Evolutionary conservation across 78 protist species (phyloP).

Genomic region (Emiliania huxleyi): DNA sequence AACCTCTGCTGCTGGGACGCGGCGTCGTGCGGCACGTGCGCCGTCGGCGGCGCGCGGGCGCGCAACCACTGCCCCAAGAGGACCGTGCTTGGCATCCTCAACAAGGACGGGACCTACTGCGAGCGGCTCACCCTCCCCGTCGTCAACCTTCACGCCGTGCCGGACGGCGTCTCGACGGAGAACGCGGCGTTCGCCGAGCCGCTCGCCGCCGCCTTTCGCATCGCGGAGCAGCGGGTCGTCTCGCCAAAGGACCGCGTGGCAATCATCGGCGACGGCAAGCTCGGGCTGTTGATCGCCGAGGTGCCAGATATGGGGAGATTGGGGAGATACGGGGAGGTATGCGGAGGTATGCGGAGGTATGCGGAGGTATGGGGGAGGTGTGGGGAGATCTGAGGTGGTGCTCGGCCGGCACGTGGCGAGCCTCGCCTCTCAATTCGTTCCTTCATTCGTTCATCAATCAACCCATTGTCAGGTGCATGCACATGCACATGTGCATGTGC

Average conservation of each 20-base stretch:
- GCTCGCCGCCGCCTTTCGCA: neutral
- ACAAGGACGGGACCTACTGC: neutral
- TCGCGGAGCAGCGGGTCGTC: neutral
- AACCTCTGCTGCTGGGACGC: neutral
- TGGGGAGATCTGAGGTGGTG: too few species aligned
- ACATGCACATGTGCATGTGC: too few species aligned
- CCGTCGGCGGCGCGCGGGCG: neutral
- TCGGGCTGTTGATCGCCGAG: neutral
- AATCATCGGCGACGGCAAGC: neutral
- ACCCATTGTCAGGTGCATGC: too few species aligned
- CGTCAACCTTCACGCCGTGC: neutral
- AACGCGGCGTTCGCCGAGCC: constrained; percentile 2
- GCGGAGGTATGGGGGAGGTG: too few species aligned
- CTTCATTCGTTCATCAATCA: too few species aligned
- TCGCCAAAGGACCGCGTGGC: neutral
- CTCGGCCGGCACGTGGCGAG: too few species aligned
- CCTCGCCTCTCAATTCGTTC: too few species aligned
- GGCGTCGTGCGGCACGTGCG: neutral
- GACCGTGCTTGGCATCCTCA: neutral
- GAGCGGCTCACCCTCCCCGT: neutral
- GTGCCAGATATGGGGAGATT: too few species aligned
- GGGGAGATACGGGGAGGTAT: too few species aligned
- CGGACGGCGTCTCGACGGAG: neutral
- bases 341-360: too few species aligned
- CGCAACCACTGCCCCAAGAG: neutral